These are phyloP conservation scores for Aquilaria agallochum DNA, from an alignment of 441 rosid species.

Conservation along the genomic window DNA sequence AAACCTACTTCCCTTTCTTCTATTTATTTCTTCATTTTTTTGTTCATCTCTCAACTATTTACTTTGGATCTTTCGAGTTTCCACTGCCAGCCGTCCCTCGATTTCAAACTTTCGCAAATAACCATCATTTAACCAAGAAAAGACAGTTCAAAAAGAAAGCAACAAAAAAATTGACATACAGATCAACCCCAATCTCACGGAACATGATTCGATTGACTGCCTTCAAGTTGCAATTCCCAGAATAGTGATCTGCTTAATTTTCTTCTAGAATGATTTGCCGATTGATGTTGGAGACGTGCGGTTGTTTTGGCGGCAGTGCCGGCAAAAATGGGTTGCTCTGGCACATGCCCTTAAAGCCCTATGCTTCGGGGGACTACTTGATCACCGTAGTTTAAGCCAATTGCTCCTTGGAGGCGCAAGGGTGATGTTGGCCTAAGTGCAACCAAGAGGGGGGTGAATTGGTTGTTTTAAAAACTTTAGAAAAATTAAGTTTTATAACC, in stretches of 20 bases:
- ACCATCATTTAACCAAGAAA: neutral
- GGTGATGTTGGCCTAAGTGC: too few relatives aligned
- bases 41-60: slow-evolving; percentile 17
- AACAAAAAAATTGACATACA: neutral
- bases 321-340: slow-evolving; percentile 40
- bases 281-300: slow-evolving; percentile 31
- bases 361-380: slow-evolving; percentile 55
- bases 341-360: slow-evolving; percentile 46
- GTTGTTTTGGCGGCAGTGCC: slow-evolving; percentile 34
- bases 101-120: slow-evolving; percentile 14
- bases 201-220: neutral
- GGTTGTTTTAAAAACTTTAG: too few relatives aligned
- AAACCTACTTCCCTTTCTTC: too few relatives aligned
- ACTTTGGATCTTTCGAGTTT: slow-evolving; percentile 25
- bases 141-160: neutral
- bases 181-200: neutral
- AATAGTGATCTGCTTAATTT: too few relatives aligned
- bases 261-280: neutral
- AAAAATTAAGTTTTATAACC: too few relatives aligned
- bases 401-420: slow-evolving; percentile 50
- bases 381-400: slow-evolving; percentile 66
- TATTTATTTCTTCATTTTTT: neutral
- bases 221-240: neutral
- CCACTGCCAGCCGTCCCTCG: neutral
- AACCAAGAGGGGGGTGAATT: too few relatives aligned